Conservation (phyloP, 768 basidiomycete genomes). For the Phaffia australis region DNA sequence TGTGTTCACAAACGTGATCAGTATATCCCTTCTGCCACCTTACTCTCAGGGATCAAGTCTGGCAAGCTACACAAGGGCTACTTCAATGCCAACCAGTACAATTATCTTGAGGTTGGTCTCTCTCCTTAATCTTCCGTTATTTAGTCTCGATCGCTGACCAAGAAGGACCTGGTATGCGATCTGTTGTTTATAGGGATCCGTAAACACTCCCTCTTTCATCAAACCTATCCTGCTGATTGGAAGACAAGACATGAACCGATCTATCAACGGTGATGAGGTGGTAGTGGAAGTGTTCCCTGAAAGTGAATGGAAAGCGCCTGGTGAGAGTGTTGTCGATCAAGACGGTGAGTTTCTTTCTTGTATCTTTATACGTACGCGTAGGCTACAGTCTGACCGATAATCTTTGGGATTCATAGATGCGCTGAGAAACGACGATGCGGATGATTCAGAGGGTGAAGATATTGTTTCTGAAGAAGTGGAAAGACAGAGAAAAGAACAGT, state of each 20-base stretch:
- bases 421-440: constrained; percentile 70
- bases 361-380: background rate
- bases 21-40: constrained; percentile 64
- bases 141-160: too few relatives aligned
- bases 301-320: constrained; percentile 82
- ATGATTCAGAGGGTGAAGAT: constrained; percentile 42
- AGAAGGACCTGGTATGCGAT: background rate
- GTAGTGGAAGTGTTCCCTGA: constrained; percentile 78
- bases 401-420: constrained; percentile 46
- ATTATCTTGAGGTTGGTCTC: constrained; percentile 70
- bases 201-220: constrained; percentile 57
- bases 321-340: constrained; percentile 86
- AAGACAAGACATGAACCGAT: constrained; percentile 87
- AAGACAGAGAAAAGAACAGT: constrained; percentile 43
- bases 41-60: constrained; percentile 72
- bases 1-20: constrained; percentile 34
- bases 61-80: constrained; percentile 81
- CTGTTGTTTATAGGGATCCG: constrained; percentile 52
- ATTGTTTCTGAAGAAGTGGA: constrained; percentile 47
- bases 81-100: constrained; percentile 90
- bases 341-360: constrained; percentile 49
- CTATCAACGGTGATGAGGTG: constrained; percentile 86
- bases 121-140: background rate
- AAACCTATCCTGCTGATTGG: constrained; percentile 78
- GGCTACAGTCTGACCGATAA: background rate